Evolutionary conservation across 768 basidiomycete genomes (phyloP), one percentile per base, ranked within the genome.

Genomic region (Leccinum longicurvipes): DNA sequence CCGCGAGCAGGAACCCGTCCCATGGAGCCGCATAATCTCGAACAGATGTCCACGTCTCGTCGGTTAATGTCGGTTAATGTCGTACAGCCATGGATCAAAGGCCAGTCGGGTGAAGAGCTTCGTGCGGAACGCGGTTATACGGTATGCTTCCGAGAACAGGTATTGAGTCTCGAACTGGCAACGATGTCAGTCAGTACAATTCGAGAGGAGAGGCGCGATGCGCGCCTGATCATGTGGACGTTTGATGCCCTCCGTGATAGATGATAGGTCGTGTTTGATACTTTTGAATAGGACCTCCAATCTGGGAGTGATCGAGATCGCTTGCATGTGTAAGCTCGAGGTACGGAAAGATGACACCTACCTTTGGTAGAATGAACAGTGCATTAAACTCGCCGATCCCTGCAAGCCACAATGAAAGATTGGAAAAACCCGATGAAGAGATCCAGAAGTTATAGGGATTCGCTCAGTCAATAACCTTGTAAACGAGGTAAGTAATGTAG

Each of bases 231-330:
- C 91, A 60, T 98, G 94, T 21, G 98, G 76, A 45, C 84, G 86
- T 62, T 96, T 93, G 72, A 98, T 98, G 67, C 98, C 96, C 65
- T 98, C 94, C 69, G 98, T 99, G 47, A 98, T 95, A 6, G 93
- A 96, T 97, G 61, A 99, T 99, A 14, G 98, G 85, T 60, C 96
- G 93, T 0, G 94, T 98, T 71, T 98, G 97, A 65, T 98, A 98
- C 71, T 98, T 97, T 80, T 97, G 93, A 55, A 99, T 98, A 42
- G 96, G 97, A 60, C 96, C 95, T 56, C 93, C 87, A 72, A 95
- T 96, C 91, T 31, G n/a, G 93, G 32, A 6, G 1, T 47, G 56
- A 41, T 32, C 4, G 27, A 27, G 32, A 46, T 21, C 57, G 8
- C 36, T 29, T 41, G 14, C 27, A 31, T 14, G 9, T 24, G 12